Conservation (phyloP, 371 early-diverging fungal genomes). For the Mucor ambiguus region DNA sequence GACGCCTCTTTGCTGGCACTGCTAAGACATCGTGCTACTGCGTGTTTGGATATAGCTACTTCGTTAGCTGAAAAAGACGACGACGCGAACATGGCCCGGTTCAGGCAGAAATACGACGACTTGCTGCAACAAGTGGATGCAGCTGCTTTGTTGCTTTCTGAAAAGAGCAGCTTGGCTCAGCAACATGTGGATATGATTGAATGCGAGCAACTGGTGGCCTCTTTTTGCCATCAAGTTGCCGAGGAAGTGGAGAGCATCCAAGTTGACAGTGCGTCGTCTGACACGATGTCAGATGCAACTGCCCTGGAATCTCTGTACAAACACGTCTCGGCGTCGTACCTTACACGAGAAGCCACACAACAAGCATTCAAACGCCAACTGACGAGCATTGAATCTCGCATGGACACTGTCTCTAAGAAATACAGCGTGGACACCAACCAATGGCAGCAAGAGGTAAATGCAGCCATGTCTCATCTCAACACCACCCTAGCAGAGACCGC, state of each 20-base stretch:
- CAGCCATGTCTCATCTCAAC: not conserved
- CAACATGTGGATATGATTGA: slow-evolving; percentile 4
- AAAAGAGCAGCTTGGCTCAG: slow-evolving; percentile 5
- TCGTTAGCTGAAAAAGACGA: not conserved
- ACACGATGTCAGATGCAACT: not conserved
- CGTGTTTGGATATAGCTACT: slow-evolving; percentile 11
- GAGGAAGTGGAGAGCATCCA: not conserved
- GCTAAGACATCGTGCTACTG: not conserved
- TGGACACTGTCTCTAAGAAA: not conserved
- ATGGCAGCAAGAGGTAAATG: too few relatives aligned
- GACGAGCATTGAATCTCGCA: not conserved
- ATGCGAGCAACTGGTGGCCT: not conserved
- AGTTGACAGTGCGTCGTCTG: too few relatives aligned
- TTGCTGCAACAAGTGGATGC: not conserved
- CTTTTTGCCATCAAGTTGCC: not conserved
- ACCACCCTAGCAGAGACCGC: not conserved
- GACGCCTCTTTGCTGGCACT: not conserved
- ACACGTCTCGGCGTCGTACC: not conserved
- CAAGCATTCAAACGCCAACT: not conserved
- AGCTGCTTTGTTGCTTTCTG: not conserved
- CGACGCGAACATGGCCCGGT: slow-evolving; percentile 1
- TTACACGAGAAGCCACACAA: not conserved
- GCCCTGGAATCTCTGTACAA: not conserved
- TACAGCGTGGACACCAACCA: not conserved
- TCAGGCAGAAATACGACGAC: not conserved